phyloP scores from a whole-genome alignment of 495 filamentous ascomycete genomes.

The Neurospora tetrasperma region DNA sequence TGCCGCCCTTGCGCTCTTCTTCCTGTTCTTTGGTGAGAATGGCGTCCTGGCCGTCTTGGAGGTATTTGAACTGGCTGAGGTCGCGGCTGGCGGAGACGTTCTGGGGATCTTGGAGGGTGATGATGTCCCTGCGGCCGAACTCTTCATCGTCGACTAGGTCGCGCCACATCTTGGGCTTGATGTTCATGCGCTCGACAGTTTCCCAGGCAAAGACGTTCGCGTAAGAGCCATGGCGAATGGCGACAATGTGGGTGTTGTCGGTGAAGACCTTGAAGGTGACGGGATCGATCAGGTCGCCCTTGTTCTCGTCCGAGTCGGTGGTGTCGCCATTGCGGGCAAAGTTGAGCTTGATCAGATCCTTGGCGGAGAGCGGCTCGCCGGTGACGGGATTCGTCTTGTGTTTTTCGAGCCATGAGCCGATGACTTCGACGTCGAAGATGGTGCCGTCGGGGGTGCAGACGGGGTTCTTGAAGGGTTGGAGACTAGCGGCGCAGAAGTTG shows the following conservation, averaged over 20 bases:
- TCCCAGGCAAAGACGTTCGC: slow-evolving; percentile 96
- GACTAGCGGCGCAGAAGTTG: slow-evolving; percentile 93
- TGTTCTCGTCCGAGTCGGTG: slow-evolving; percentile 31
- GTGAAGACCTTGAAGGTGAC: slow-evolving; percentile 97
- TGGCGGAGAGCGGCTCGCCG: slow-evolving; percentile 62
- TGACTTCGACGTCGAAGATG: slow-evolving; percentile 81
- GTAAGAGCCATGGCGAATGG: slow-evolving; percentile 61
- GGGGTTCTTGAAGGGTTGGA: slow-evolving; percentile 82
- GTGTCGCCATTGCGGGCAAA: slow-evolving; percentile 82
- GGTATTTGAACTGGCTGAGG: slow-evolving; percentile 78
- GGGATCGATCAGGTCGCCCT: slow-evolving; percentile 85
- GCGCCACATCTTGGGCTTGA: slow-evolving; percentile 94
- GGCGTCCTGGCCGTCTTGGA: slow-evolving; percentile 69
- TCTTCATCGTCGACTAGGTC: slow-evolving; percentile 83
- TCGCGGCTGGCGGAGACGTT: slow-evolving; percentile 69
- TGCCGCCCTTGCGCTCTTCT: slow-evolving; percentile 46
- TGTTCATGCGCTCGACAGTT: slow-evolving; percentile 87
- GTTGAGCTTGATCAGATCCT: slow-evolving; percentile 82
- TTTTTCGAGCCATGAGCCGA: slow-evolving; percentile 85
- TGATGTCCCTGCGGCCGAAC: slow-evolving; percentile 85
- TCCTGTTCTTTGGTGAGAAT: slow-evolving; percentile 44
- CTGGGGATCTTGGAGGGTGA: slow-evolving; percentile 93
- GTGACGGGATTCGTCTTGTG: slow-evolving; percentile 84
- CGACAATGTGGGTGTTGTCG: slow-evolving; percentile 95
- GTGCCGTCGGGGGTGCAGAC: slow-evolving; percentile 71